Percentiles rank a stretch among this genome's conserved stretches.
Evolutionary conservation across 1,139 yeast species (phyloP).

Genomic region (Pneumocystis wakefieldiae): DNA sequence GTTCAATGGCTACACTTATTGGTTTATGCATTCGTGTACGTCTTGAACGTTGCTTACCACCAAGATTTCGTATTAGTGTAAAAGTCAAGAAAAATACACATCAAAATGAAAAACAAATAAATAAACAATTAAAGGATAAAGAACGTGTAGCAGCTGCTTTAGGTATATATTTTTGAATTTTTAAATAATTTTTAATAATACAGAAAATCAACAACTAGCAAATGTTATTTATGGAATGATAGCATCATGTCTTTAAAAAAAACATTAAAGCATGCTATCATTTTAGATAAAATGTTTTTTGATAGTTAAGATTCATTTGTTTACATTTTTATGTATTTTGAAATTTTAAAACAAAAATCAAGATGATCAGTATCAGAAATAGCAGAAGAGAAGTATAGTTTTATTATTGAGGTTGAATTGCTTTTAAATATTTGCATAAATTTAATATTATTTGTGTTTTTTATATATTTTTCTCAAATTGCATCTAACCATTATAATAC

Average conservation of each 20-base stretch:
- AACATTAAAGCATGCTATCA: too few species aligned
- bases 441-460: too few species aligned
- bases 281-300: too few species aligned
- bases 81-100: slow-evolving; percentile 83
- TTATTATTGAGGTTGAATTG: too few species aligned
- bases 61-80: slow-evolving; percentile 66
- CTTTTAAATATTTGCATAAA: too few species aligned
- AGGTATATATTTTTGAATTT: neutral
- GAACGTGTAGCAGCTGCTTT: slow-evolving; percentile 98
- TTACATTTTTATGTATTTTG: too few species aligned
- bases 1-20: slow-evolving; percentile 87
- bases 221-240: slow-evolving; percentile 86
- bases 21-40: slow-evolving; percentile 91
- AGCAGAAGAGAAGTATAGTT: too few species aligned
- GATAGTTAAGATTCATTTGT: too few species aligned
- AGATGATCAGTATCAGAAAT: too few species aligned
- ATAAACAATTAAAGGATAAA: slow-evolving; percentile 90
- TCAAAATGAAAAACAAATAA: slow-evolving; percentile 89
- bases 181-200: neutral
- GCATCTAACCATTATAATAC: too few species aligned
- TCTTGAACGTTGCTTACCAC: slow-evolving; percentile 74
- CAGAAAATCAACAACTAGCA: slow-evolving; percentile 77
- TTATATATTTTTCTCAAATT: too few species aligned
- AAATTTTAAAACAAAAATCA: too few species aligned
- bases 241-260: slow-evolving; percentile 39